phyloP scores from a whole-genome alignment of 2,329 filamentous ascomycete genomes.

The Xylaria sp. region DNA sequence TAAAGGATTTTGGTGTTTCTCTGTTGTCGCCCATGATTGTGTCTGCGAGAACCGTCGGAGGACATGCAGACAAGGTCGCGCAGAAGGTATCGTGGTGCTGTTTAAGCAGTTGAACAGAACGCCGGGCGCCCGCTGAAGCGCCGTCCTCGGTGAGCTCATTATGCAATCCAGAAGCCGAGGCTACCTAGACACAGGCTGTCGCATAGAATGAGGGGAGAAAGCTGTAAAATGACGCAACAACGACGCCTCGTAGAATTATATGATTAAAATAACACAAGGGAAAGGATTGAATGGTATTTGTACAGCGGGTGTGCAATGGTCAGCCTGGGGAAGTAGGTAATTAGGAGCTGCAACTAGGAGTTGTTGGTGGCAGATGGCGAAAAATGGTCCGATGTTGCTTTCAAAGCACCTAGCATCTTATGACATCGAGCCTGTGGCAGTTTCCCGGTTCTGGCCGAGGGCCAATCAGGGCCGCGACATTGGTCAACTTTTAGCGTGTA shows the following conservation, averaged over 20 bases:
- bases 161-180: constrained; percentile 18
- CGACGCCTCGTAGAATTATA: constrained; percentile 1
- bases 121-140: constrained; percentile 49
- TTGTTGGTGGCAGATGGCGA: constrained; percentile 38
- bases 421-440: constrained; percentile 45
- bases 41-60: constrained; percentile 56
- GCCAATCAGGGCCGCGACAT: constrained; percentile 51
- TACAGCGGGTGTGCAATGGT: constrained; percentile 1
- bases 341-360: neutral
- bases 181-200: constrained; percentile 6
- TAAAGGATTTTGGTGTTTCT: constrained; percentile 45
- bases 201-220: constrained; percentile 13
- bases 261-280: neutral
- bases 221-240: constrained; percentile 20
- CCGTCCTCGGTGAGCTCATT: constrained; percentile 57
- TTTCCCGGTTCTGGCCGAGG: constrained; percentile 49
- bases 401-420: constrained; percentile 42
- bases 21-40: constrained; percentile 44
- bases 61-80: constrained; percentile 53
- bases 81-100: constrained; percentile 54
- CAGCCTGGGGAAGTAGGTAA: neutral
- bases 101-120: constrained; percentile 43
- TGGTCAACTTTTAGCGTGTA: constrained; percentile 44
- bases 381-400: constrained; percentile 47
- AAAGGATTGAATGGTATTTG: neutral